These are phyloP conservation scores for Aspergillus pseudoviridinutans DNA, from an alignment of 2,329 filamentous ascomycete genomes.

Conservation along the genomic window DNA sequence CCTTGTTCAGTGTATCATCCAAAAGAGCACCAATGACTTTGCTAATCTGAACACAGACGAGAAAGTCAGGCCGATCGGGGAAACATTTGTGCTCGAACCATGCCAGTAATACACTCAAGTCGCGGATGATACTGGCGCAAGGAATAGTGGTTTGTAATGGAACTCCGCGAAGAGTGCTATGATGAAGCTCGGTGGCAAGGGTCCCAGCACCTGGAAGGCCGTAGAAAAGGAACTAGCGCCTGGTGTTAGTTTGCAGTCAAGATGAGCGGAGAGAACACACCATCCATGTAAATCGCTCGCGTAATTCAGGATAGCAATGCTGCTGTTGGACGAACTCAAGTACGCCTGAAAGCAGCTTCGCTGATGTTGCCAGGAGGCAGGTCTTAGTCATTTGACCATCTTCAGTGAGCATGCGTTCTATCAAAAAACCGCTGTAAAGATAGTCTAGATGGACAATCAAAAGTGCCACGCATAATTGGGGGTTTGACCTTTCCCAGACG, in stretches of 20 bases:
- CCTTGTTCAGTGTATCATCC: neutral
- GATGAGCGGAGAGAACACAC: neutral
- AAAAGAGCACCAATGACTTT: neutral
- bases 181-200: conserved; percentile 4
- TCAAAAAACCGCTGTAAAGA: conserved; percentile 4
- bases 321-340: conserved; percentile 5
- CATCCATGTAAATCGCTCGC: neutral
- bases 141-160: neutral
- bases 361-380: conserved; percentile 1
- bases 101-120: conserved; percentile 1
- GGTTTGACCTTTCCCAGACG: neutral
- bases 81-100: neutral
- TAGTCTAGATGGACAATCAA: conserved; percentile 2
- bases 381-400: neutral
- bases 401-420: conserved; percentile 4
- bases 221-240: conserved; percentile 5
- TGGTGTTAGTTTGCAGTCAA: no score
- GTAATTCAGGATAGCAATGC: neutral
- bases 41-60: neutral
- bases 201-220: conserved; percentile 6
- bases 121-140: conserved; percentile 1
- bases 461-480: neutral
- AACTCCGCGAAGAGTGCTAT: neutral
- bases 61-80: neutral
- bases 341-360: conserved; percentile 2